Evolutionary conservation across 2,329 filamentous ascomycete species (phyloP).

Genomic region (Penicillium sp.): DNA sequence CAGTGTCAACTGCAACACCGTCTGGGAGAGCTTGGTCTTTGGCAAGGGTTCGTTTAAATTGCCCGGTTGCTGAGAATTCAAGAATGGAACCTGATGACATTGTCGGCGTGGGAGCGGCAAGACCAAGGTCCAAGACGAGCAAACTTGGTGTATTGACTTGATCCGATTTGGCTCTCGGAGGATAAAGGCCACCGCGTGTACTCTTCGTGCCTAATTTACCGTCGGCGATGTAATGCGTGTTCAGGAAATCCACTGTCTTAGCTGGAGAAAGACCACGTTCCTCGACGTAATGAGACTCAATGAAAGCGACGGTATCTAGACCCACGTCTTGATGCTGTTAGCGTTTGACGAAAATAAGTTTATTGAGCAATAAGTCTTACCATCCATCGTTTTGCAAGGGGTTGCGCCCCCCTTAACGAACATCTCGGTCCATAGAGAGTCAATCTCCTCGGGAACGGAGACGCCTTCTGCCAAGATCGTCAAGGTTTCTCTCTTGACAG

Average conservation of each 20-base stretch:
- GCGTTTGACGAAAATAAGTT: not conserved
- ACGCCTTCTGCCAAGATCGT: constrained; percentile 53
- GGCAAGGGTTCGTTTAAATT: constrained; percentile 7
- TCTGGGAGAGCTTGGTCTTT: constrained; percentile 41
- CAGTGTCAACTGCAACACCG: constrained; percentile 43
- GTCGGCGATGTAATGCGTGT: constrained; percentile 45
- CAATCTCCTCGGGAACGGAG: constrained; percentile 50
- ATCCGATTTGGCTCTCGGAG: constrained; percentile 14
- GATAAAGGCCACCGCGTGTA: constrained; percentile 42
- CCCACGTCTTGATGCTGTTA: constrained; percentile 39
- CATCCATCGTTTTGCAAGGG: constrained; percentile 49
- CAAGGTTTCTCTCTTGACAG: constrained; percentile 54
- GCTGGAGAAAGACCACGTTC: constrained; percentile 46
- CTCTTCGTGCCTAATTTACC: constrained; percentile 51
- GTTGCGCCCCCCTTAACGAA: constrained; percentile 32
- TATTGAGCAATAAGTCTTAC: constrained; percentile 13
- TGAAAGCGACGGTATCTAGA: constrained; percentile 54
- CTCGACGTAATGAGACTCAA: constrained; percentile 53
- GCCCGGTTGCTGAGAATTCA: constrained; percentile 9
- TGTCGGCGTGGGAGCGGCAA: constrained; percentile 15
- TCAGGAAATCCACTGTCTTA: constrained; percentile 47
- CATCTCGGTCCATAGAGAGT: constrained; percentile 46
- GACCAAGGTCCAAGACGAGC: constrained; percentile 24
- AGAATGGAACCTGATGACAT: constrained; percentile 20
- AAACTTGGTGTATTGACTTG: not conserved